These are phyloP conservation scores for Clonostachys chloroleuca DNA, from an alignment of 2,329 filamentous ascomycete genomes.

Conservation along the genomic window DNA sequence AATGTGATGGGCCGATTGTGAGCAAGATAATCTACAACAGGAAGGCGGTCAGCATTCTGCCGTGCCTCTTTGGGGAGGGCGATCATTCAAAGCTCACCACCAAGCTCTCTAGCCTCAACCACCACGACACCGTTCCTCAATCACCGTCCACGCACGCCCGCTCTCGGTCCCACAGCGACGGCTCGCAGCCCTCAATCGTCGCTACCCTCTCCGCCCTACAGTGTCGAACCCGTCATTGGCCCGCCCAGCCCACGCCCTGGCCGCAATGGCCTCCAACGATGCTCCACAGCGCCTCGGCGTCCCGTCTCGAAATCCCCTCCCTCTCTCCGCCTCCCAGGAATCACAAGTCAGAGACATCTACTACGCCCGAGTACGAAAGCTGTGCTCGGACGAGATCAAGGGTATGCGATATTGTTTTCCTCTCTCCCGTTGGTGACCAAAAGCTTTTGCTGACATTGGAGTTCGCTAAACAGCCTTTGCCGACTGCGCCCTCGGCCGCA, in stretches of 20 bases:
- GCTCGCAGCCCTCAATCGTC: not conserved
- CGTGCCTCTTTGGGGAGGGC: not conserved
- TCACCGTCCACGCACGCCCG: not conserved
- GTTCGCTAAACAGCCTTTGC: slow-evolving; percentile 67
- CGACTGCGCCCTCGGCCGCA: slow-evolving; percentile 80
- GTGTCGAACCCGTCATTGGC: no score
- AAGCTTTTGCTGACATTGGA: not conserved
- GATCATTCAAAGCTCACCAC: not conserved
- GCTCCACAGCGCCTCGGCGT: slow-evolving; percentile 31
- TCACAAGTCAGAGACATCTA: slow-evolving; percentile 77
- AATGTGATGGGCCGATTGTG: not conserved
- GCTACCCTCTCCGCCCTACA: no score
- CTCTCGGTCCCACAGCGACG: not conserved
- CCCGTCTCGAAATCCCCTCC: slow-evolving; percentile 73
- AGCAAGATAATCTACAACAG: not conserved
- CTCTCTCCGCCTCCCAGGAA: slow-evolving; percentile 78
- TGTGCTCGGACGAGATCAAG: slow-evolving; percentile 76
- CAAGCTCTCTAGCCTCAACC: no score
- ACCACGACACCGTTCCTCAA: not conserved
- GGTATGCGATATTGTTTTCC: slow-evolving; percentile 35
- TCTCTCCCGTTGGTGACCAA: not conserved
- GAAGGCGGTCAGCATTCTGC: slow-evolving; percentile 8
- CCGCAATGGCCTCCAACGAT: slow-evolving; percentile 25
- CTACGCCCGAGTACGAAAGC: slow-evolving; percentile 70
- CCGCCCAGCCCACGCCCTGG: slow-evolving; percentile 8